Evolutionary conservation across 305 asterid species (phyloP), one percentile per base, ranked within the genome.

Genomic region (Coffea humblotiana): DNA sequence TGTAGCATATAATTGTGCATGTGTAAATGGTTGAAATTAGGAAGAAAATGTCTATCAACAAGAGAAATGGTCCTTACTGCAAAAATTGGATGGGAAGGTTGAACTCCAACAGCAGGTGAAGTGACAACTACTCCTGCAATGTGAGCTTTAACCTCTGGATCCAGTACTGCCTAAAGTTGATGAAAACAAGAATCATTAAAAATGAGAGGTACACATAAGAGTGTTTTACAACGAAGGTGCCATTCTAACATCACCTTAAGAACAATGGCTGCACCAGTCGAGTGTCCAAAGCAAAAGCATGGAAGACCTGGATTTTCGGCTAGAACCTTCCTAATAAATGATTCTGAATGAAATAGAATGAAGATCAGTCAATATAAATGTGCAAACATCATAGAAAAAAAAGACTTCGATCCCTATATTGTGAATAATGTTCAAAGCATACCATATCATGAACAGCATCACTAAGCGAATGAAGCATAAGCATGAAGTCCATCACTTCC

Each of bases 401-500:
- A 13, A 12, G 10, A 40, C n/a, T 25, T 69, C 45, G 3, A 0
- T 47, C 43, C 69, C 66, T 9, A 0, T 56, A 47, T 52, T 56
- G 72, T 77, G 66, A 72, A 51, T 71, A 76, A 76, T 70, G 43
- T 65, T n/a, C 23, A 47, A 71, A 77, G 19, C 83, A 60, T 86
- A 94, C 99, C 96, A 79, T 68, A 77, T 95, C 99, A 72, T 75
- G 80, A 71, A 95, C 96, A 52, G 99, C 96, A 85, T 87, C 84
- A 82, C 92, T 97, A 18, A 94, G 94, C 65, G 97, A 94, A 82
- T 85, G 97, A 73, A 95, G n/a, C 96, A 76, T 92, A 95, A 25
- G 97, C 98, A 64, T 95, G 99, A 66, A 95, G 89, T 47, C 97
- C 99, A 76, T 94, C 99, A 77, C 99, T 95, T 83, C 99, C 99